Conservation (phyloP, 2,329 filamentous ascomycete species). For the Rhexocercosporidium sp. region DNA sequence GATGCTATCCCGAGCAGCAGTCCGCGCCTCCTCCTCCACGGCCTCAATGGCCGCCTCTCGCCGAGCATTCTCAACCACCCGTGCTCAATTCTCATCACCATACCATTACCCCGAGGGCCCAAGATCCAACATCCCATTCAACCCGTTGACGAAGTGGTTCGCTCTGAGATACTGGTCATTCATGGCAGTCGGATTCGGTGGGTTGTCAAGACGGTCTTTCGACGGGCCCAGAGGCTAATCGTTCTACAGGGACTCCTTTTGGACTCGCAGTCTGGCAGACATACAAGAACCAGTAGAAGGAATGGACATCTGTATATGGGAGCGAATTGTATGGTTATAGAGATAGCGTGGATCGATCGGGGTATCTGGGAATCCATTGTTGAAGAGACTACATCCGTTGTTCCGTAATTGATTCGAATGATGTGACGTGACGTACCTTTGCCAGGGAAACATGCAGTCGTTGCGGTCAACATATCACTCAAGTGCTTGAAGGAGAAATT, state of each 20-base stretch:
- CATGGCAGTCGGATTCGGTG: conserved; percentile 59
- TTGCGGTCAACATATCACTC: neutral
- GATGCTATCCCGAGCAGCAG: conserved; percentile 82
- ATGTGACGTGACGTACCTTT: neutral
- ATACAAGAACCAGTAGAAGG: conserved; percentile 44
- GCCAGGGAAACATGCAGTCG: neutral
- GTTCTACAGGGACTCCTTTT: conserved; percentile 56
- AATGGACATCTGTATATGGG: conserved; percentile 2
- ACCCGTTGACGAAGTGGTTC: conserved; percentile 89
- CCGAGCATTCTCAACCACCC: conserved; percentile 93
- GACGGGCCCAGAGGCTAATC: conserved; percentile 31
- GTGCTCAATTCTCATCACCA: conserved; percentile 81
- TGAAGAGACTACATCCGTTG: conserved; percentile 9
- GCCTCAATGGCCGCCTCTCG: conserved; percentile 72
- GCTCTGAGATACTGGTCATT: conserved; percentile 81
- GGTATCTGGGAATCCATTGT: conserved; percentile 21
- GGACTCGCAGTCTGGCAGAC: conserved; percentile 58
- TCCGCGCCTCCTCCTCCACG: conserved; percentile 60
- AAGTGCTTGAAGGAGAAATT: neutral
- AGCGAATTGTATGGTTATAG: conserved; percentile 26
- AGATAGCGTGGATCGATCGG: conserved; percentile 19
- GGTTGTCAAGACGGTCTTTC: conserved; percentile 37
- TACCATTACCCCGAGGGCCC: conserved; percentile 99
- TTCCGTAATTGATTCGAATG: conserved; percentile 3
- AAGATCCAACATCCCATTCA: conserved; percentile 95